Evolutionary conservation across 2,329 filamentous ascomycete species (phyloP), one percentile per base, ranked within the genome.

Genomic region (Alternaria atra): DNA sequence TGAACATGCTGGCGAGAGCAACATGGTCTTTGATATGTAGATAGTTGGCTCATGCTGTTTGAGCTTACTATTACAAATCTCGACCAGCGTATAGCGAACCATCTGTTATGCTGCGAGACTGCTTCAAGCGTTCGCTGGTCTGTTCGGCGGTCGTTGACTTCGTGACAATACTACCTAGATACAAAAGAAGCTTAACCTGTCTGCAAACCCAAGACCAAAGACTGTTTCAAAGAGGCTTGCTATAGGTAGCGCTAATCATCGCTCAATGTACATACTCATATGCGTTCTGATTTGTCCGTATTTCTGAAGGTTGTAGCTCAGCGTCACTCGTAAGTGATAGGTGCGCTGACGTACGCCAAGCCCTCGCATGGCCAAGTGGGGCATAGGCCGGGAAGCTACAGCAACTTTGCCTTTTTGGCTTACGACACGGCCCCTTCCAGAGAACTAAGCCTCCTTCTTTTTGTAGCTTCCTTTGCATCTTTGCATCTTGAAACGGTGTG

Each of bases 311-410:
- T 35, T 37, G 32, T 50, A 7, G 30, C 27, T 34, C 13, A 35
- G 8, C 20, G 15, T 34, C 46, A 50, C 20, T 27, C 32, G 7
- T 17, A 20, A 25, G 13, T 35, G 44, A 51, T 51, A 39, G 30
- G 40, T 34, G 46, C 29, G 37, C 43, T 61, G 58, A 61, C 58
- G 58, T 61, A 40, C 37, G 58, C 58, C 58, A 61, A 61, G 58
- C 54, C 23, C 10, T 34, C 15, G 20, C 20, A 12, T 37, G 32
- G 12, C 25, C 43, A 35, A 25, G 47, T 42, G 43, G 51, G 51
- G 29, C 43, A 35, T 30, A 6, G 34, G 27, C 30, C 40, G 48
- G 58, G 32, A 29, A 58, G 46, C 42, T 46, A 52, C 39, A 43
- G 34, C 54, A 30, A 30, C 48, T 12, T 15, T 40, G 35, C 54